A percentile compares a stretch with the other conserved stretches of the same genome.
phyloP scores from a whole-genome alignment of 2,329 filamentous ascomycete genomes.

The Exophiala lecanii-corni region DNA sequence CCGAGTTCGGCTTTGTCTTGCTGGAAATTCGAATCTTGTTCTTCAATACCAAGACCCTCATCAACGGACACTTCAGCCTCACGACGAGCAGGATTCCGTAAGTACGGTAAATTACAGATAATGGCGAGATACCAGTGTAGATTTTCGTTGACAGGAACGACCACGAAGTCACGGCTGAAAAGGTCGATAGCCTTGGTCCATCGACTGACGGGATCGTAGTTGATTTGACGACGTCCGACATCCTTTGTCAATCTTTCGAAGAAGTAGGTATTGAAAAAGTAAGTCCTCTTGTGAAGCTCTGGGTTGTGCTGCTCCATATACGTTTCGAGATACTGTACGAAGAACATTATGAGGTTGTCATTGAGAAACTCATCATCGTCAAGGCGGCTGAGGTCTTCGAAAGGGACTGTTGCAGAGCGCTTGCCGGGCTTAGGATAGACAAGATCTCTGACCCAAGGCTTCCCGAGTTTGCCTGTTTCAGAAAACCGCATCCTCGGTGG shows the following conservation, averaged over 20 bases:
- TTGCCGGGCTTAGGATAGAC: conserved; percentile 44
- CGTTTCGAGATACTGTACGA: conserved; percentile 68
- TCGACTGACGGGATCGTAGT: conserved; percentile 76
- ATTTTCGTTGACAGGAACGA: conserved; percentile 86
- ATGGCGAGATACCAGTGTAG: conserved; percentile 93
- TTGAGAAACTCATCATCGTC: conserved; percentile 85
- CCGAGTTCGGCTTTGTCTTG: conserved; percentile 5
- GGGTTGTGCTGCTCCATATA: conserved; percentile 53
- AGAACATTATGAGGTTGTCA: conserved; percentile 87
- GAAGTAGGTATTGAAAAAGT: conserved; percentile 88
- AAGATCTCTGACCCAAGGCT: conserved; percentile 34
- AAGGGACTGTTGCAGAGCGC: conserved; percentile 43
- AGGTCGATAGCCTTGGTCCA: conserved; percentile 88
- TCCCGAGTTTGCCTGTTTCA: conserved; percentile 19
- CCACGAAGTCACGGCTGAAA: conserved; percentile 78
- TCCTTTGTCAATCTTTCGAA: conserved; percentile 68
- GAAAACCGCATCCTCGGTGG: too few species aligned
- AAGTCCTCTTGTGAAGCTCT: conserved; percentile 60
- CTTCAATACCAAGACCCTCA: neutral
- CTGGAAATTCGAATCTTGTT: neutral
- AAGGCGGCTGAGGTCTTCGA: conserved; percentile 58
- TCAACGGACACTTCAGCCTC: conserved; percentile 4
- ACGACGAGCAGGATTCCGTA: conserved; percentile 11
- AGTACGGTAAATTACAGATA: conserved; percentile 69
- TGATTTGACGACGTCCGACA: conserved; percentile 56